Percentiles rank a stretch among this genome's conserved stretches.
Conservation (phyloP, 2,329 filamentous ascomycete species). For the Trichoderma endophyticum region DNA sequence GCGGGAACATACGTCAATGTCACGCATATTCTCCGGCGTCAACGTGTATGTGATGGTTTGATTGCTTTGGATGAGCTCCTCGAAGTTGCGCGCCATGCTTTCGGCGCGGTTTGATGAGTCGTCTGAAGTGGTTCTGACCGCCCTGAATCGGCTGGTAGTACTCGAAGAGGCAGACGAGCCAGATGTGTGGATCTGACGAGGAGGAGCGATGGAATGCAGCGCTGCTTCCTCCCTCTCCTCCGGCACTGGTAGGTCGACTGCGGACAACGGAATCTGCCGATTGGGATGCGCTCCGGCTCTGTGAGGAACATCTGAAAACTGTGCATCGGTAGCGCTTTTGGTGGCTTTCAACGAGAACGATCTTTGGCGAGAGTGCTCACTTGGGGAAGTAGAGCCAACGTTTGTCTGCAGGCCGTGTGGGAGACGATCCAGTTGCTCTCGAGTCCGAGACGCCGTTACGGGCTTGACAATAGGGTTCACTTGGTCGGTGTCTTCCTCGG, state of each 20-base stretch:
- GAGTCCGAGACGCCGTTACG: not conserved
- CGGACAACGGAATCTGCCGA: constrained; percentile 30
- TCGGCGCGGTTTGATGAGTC: constrained; percentile 47
- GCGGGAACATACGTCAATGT: constrained; percentile 61
- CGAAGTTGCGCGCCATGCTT: constrained; percentile 66
- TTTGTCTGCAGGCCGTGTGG: constrained; percentile 17
- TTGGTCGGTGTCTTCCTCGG: constrained; percentile 35
- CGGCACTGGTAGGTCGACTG: constrained; percentile 37
- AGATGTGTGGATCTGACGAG: constrained; percentile 44
- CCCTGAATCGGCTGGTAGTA: constrained; percentile 44
- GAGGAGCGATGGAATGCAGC: constrained; percentile 25
- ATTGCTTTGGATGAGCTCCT: constrained; percentile 77
- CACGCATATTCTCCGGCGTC: constrained; percentile 74
- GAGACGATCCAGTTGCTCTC: constrained; percentile 10
- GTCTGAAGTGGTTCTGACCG: constrained; percentile 54
- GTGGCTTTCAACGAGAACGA: constrained; percentile 33
- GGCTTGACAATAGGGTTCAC: not conserved
- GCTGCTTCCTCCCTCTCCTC: constrained; percentile 35
- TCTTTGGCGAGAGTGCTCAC: constrained; percentile 22
- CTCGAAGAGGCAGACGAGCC: constrained; percentile 48
- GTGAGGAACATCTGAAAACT: constrained; percentile 32
- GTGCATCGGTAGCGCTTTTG: constrained; percentile 34
- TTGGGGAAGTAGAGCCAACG: constrained; percentile 20
- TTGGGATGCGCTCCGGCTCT: constrained; percentile 29
- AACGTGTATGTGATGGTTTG: constrained; percentile 80